A percentile compares a stretch with the other conserved stretches of the same genome.
Evolutionary conservation across 1,284 basidiomycete species (phyloP).

Genomic region (Caloboletus inedulis): DNA sequence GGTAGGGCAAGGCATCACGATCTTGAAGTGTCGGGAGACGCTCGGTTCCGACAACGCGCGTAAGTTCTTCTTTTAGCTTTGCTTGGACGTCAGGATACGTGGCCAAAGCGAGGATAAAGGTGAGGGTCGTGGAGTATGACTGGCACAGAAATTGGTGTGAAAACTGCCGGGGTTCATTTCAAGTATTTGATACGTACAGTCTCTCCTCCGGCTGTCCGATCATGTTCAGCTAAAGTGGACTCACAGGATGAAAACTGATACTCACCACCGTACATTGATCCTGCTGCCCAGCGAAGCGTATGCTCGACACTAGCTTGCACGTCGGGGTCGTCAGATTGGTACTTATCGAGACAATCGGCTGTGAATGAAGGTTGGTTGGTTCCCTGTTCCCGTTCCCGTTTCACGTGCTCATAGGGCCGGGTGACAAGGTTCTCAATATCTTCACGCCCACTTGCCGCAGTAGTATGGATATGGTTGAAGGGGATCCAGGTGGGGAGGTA

Average conservation of each 20-base stretch:
- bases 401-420: slow-evolving; percentile 22
- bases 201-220: slow-evolving; percentile 23
- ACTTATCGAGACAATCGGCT: slow-evolving; percentile 18
- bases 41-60: slow-evolving; percentile 19
- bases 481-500: slow-evolving; percentile 27
- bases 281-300: slow-evolving; percentile 23
- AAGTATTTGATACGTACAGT: slow-evolving; percentile 10
- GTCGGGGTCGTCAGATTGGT: slow-evolving; percentile 9
- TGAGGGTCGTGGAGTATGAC: slow-evolving; percentile 27
- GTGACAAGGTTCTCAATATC: slow-evolving; percentile 13
- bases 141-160: slow-evolving; percentile 2
- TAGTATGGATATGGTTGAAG: slow-evolving; percentile 16
- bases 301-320: slow-evolving; percentile 7
- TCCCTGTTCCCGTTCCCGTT: slow-evolving; percentile 11
- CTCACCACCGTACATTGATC: slow-evolving; percentile 30
- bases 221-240: background rate
- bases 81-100: slow-evolving; percentile 22
- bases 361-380: slow-evolving; percentile 18
- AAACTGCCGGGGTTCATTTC: background rate
- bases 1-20: slow-evolving; percentile 31
- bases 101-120: slow-evolving; percentile 29
- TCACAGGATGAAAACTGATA: background rate
- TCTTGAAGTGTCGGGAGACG: slow-evolving; percentile 32
- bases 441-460: slow-evolving; percentile 15
- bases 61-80: slow-evolving; percentile 23